phyloP scores from a whole-genome alignment of 495 filamentous ascomycete species.

The Neurospora sublineolata region DNA sequence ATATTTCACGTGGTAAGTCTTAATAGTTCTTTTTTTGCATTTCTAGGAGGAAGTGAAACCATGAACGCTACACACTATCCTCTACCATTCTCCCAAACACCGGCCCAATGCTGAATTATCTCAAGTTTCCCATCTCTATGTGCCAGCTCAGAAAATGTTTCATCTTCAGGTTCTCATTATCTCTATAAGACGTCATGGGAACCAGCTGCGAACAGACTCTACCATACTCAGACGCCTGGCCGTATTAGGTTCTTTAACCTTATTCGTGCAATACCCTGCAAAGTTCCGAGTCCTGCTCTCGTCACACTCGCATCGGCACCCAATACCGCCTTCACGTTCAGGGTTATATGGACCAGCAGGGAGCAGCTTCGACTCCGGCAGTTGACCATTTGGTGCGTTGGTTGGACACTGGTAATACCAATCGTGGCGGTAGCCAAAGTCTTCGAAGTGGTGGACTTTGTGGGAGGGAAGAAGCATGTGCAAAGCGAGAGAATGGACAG shows the following conservation, averaged over 20 bases:
- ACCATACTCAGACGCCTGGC: slow-evolving; percentile 14
- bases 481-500: slow-evolving; percentile 41
- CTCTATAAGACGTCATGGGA: background rate
- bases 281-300: slow-evolving; percentile 23
- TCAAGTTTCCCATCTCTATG: background rate
- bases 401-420: slow-evolving; percentile 36
- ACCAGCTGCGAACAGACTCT: slow-evolving; percentile 11
- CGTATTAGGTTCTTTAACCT: slow-evolving; percentile 27
- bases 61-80: background rate
- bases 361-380: slow-evolving; percentile 22
- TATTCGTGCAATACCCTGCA: slow-evolving; percentile 23
- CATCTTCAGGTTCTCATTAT: background rate
- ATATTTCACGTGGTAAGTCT: too few relatives aligned
- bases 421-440: slow-evolving; percentile 43
- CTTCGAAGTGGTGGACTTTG: slow-evolving; percentile 42
- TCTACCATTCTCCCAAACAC: background rate
- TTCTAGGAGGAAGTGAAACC: background rate
- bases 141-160: background rate
- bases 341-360: slow-evolving; percentile 15
- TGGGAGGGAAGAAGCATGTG: slow-evolving; percentile 37
- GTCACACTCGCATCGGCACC: slow-evolving; percentile 36
- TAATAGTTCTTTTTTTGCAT: background rate
- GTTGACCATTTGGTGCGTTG: slow-evolving; percentile 31
- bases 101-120: background rate
- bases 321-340: slow-evolving; percentile 28